A percentile compares a stretch with the other conserved stretches of the same genome.
Evolutionary conservation across 192 early-diverging fungal species (phyloP).

Genomic region (Coemansia sp.): DNA sequence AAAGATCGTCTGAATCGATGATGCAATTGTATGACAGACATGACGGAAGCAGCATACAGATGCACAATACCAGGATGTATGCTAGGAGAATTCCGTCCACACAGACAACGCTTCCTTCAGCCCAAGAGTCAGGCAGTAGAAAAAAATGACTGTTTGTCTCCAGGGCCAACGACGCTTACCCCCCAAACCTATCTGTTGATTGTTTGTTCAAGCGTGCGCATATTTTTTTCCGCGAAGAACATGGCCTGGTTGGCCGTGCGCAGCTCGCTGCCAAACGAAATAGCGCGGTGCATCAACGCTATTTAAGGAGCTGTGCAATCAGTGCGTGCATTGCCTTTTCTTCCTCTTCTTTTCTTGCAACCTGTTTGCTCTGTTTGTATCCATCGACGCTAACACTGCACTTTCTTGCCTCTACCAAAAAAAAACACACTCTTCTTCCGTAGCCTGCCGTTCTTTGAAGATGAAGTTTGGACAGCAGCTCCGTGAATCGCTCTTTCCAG

Average conservation of each 20-base stretch:
- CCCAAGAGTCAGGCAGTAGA: background rate
- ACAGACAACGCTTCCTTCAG: background rate
- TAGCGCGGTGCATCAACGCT: background rate
- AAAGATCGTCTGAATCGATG: no score
- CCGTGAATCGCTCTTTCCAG: slow-evolving; percentile 71
- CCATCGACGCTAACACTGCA: background rate
- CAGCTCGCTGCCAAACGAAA: background rate
- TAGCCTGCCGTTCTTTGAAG: background rate
- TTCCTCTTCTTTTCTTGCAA: background rate
- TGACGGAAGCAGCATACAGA: no score
- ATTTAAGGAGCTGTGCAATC: slow-evolving; percentile 1
- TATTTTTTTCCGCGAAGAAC: background rate
- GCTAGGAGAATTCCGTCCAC: no score
- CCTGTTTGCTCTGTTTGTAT: background rate
- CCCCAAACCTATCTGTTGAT: background rate
- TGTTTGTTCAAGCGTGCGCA: slow-evolving; percentile 3
- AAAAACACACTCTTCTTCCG: no score
- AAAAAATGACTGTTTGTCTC: no score
- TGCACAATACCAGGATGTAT: no score
- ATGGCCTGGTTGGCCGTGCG: background rate
- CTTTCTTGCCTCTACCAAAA: background rate
- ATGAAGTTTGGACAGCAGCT: slow-evolving; percentile 96
- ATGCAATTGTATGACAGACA: no score
- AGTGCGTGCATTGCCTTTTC: slow-evolving; percentile 6
- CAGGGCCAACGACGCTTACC: no score